Conservation (phyloP, 306 rosid genomes). For the Inga leiocalycina region DNA sequence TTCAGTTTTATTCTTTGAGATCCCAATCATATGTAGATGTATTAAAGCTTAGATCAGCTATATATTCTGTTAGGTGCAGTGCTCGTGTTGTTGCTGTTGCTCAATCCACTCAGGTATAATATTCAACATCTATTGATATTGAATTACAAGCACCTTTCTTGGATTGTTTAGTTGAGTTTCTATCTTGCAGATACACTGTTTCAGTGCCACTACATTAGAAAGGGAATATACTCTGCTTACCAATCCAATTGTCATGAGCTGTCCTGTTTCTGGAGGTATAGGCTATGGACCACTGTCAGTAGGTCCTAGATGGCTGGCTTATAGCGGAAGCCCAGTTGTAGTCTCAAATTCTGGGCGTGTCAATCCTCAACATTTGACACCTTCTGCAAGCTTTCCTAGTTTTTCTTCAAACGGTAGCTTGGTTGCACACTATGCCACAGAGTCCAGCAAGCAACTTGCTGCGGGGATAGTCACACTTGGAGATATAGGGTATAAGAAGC, state of each 20-base stretch:
- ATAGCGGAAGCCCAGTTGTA: conserved; percentile 66
- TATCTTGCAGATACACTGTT: conserved; percentile 74
- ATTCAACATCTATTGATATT: conserved; percentile 15
- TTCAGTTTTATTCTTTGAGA: conserved; percentile 73
- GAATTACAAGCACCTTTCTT: conserved; percentile 2
- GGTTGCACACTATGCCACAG: conserved; percentile 85
- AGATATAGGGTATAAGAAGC: conserved; percentile 79
- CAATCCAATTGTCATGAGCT: conserved; percentile 56
- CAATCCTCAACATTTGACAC: conserved; percentile 66
- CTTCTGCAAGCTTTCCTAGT: conserved; percentile 65
- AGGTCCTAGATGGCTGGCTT: conserved; percentile 89
- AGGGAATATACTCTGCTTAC: conserved; percentile 71
- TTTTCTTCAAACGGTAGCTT: conserved; percentile 76
- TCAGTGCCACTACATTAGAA: conserved; percentile 64
- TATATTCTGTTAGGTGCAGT: conserved; percentile 77
- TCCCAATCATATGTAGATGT: conserved; percentile 68
- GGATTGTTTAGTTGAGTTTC: conserved; percentile 24
- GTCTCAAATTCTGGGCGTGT: conserved; percentile 61
- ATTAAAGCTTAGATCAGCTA: conserved; percentile 75
- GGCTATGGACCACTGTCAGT: conserved; percentile 86
- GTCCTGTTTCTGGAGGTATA: conserved; percentile 62
- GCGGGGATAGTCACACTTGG: conserved; percentile 73
- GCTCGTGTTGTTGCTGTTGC: conserved; percentile 74
- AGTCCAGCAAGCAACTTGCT: conserved; percentile 88
- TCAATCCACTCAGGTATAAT: conserved; percentile 70